phyloP scores from a whole-genome alignment of 139 green algal genomes.

The Auxenochlorella protothecoides region DNA sequence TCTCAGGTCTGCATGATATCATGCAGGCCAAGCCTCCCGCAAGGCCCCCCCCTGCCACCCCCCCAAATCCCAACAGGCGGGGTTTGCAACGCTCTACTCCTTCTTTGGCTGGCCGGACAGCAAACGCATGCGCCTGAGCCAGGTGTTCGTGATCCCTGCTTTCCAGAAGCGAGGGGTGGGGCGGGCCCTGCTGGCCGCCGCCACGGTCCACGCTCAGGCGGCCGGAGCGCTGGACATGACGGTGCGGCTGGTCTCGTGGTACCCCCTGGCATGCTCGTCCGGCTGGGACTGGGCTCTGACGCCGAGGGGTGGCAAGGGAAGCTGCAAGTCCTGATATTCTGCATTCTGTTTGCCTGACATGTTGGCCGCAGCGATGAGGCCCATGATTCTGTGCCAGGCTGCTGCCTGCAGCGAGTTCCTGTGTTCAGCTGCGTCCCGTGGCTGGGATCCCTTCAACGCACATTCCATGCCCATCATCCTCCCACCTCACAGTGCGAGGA shows the following conservation, averaged over 20 bases:
- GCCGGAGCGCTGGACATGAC: constrained; percentile 55
- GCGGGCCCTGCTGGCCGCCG: constrained; percentile 44
- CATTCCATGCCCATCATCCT: not conserved
- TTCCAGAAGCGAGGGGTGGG: constrained; percentile 57
- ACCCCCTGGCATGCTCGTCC: not conserved
- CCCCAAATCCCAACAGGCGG: constrained; percentile 9
- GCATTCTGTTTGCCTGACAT: too few species aligned
- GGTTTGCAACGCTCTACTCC: constrained; percentile 65
- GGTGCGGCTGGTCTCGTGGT: constrained; percentile 23
- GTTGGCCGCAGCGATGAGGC: too few species aligned
- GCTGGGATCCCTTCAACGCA: too few species aligned
- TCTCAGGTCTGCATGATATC: not conserved
- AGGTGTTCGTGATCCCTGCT: constrained; percentile 74
- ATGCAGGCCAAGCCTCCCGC: too few species aligned
- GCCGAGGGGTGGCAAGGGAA: too few species aligned
- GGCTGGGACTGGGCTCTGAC: not conserved
- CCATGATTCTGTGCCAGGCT: too few species aligned
- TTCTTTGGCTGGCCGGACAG: constrained; percentile 70
- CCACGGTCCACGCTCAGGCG: constrained; percentile 36
- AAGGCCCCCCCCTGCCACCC: too few species aligned
- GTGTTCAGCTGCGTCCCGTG: too few species aligned
- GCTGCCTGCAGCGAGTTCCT: too few species aligned
- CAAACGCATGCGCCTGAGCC: constrained; percentile 54
- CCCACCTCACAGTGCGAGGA: constrained; percentile 59
- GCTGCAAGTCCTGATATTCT: too few species aligned